These are phyloP conservation scores for Casuarina glauca DNA, from an alignment of 306 rosid genomes.

Conservation along the genomic window DNA sequence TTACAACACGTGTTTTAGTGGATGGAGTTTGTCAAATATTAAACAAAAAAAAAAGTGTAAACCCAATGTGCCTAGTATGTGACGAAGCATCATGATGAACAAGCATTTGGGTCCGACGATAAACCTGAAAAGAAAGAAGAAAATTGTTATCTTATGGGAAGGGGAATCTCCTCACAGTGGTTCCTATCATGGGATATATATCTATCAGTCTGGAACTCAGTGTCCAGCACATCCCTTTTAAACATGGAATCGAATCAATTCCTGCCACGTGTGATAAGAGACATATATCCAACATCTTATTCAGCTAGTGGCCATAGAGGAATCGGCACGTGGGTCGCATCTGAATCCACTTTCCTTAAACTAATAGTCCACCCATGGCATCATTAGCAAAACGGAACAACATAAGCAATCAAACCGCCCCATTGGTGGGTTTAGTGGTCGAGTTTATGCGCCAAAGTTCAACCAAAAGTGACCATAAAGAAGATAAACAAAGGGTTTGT, in stretches of 20 bases:
- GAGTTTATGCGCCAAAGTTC: constrained; percentile 12
- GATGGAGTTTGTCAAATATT: too few species aligned
- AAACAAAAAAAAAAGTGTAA: too few species aligned
- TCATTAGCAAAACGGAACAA: constrained; percentile 12
- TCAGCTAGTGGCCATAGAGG: constrained; percentile 7
- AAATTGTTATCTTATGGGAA: background rate
- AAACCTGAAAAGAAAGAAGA: background rate
- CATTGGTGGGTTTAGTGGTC: constrained; percentile 33
- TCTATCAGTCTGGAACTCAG: constrained; percentile 8
- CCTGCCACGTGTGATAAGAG: constrained; percentile 22
- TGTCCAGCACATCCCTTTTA: constrained; percentile 14
- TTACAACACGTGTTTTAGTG: too few species aligned
- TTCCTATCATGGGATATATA: constrained; percentile 12
- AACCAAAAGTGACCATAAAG: constrained; percentile 22
- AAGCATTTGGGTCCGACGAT: background rate
- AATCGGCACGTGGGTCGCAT: constrained; percentile 34
- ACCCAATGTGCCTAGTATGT: too few species aligned
- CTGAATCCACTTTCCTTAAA: constrained; percentile 6
- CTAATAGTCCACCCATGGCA: constrained; percentile 21
- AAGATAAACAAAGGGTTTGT: background rate
- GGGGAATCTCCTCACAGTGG: constrained; percentile 15
- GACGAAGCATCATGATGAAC: background rate
- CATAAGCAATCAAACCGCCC: constrained; percentile 39
- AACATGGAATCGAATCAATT: constrained; percentile 26
- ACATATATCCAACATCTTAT: background rate